Percentiles rank a stretch among this genome's conserved stretches.
These are phyloP conservation scores for Annulohypoxylon moriforme DNA, from an alignment of 495 filamentous ascomycete species.

Conservation along the genomic window DNA sequence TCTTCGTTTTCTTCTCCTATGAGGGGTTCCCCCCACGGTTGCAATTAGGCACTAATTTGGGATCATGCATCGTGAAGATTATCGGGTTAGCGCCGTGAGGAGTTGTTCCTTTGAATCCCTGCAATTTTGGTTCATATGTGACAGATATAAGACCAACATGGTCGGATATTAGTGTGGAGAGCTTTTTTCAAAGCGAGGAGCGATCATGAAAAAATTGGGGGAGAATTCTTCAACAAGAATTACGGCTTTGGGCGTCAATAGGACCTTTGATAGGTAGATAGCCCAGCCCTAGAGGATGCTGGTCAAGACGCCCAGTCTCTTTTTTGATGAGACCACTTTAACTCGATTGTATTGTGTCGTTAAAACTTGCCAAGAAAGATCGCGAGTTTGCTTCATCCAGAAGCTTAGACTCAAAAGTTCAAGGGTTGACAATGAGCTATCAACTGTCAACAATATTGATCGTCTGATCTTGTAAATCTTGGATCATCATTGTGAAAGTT, in stretches of 20 bases:
- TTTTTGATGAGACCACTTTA: not conserved
- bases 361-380: not conserved
- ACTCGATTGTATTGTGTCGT: too few relatives aligned
- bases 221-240: not conserved
- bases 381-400: not conserved
- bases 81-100: constrained; percentile 1
- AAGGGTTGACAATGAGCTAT: not conserved
- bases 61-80: constrained; percentile 3
- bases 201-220: not conserved
- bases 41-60: not conserved
- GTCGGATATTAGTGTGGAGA: constrained; percentile 1
- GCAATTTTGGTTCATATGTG: not conserved
- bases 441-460: not conserved
- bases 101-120: not conserved
- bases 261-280: not conserved
- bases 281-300: not conserved
- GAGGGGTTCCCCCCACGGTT: not conserved
- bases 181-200: not conserved
- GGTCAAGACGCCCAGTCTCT: not conserved
- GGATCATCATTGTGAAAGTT: not conserved
- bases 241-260: not conserved
- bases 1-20: not conserved
- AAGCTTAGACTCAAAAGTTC: not conserved
- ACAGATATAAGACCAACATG: not conserved
- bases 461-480: not conserved